Base-by-base conservation (phyloP, 192 early-diverging fungal genomes). In the Tieghemiomyces parasiticus region DNA sequence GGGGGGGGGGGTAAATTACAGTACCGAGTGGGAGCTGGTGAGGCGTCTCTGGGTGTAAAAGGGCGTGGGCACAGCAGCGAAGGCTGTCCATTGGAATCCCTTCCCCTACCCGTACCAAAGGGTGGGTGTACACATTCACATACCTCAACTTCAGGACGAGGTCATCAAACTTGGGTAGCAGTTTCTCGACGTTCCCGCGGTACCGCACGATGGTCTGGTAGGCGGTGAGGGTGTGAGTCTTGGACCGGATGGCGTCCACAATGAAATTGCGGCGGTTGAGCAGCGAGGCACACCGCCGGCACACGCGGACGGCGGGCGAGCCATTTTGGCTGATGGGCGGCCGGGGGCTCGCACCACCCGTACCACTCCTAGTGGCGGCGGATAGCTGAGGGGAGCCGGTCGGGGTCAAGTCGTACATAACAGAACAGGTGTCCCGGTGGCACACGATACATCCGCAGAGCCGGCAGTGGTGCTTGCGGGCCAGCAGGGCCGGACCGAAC, bases 121-220 rank as follows among this genome's bases (percentile, higher is more conserved):
- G n/a, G n/a, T n/a, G n/a, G n/a, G n/a, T n/a, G n/a, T n/a, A n/a
- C n/a, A n/a, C n/a, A n/a, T n/a, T n/a, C n/a, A n/a, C n/a, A n/a
- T n/a, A 79, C 79, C 76, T 75, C 38, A 82, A 56, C 45, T 73
- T 67, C 14, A 71, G 33, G 0, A 82, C 65, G 73, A 77, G 75
- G 32, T 78, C 71, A 51, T 82, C 77, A 29, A 82, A 82, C 35
- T 62, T 66, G 28, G 81, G 81, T n/a, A 82, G 42, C 13, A 69
- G 67, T 9, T 70, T 58, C 19, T 82, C 81, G 44, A 82, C 79
- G 35, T 61, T 68, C 6, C 50, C 28, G 31, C 64, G 56, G 2
- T 65, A 59, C 26, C 66, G 61, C 3, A 66, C 60, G 20, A 78
- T 62, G 59, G 71, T 71, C 50, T 76, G 67, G 59, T 78, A 78